Evolutionary conservation across 2,329 filamentous ascomycete species (phyloP).

Genomic region (Stagonosporopsis tanaceti): DNA sequence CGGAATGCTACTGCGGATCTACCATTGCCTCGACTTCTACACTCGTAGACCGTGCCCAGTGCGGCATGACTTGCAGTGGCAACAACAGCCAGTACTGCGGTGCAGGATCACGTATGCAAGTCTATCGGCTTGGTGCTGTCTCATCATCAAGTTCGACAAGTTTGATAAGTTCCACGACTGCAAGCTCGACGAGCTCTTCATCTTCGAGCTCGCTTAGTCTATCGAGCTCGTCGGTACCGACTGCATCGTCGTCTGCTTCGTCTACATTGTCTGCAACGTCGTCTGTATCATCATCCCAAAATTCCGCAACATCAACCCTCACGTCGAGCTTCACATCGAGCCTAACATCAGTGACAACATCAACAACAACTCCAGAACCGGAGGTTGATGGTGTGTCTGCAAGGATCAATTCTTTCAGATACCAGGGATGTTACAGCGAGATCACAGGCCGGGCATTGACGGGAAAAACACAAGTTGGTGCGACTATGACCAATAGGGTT

Average conservation of each 20-base stretch:
- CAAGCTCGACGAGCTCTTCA: neutral
- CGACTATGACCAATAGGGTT: slow-evolving; percentile 6
- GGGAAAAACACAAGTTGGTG: neutral
- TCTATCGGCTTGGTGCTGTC: slow-evolving; percentile 6
- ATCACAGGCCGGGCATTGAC: slow-evolving; percentile 6
- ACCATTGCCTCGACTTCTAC: slow-evolving; percentile 8
- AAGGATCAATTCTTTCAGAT: neutral
- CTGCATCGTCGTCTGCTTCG: too few species aligned
- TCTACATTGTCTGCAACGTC: neutral
- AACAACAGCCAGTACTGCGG: slow-evolving; percentile 20
- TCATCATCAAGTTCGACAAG: neutral
- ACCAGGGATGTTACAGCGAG: slow-evolving; percentile 10
- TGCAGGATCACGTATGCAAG: slow-evolving; percentile 13
- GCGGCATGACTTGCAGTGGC: slow-evolving; percentile 17
- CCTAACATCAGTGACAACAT: neutral
- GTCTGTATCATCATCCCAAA: neutral
- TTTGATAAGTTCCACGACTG: neutral
- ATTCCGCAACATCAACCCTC: neutral
- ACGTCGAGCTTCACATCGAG: neutral
- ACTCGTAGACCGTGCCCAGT: slow-evolving; percentile 1
- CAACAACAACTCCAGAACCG: neutral
- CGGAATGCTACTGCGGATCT: slow-evolving; percentile 24
- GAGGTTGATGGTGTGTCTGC: slow-evolving; percentile 6
- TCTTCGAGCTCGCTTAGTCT: neutral
- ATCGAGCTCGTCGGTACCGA: neutral